A percentile compares a stretch with the other conserved stretches of the same genome.
These are phyloP conservation scores for Oryza glaberrima DNA, from an alignment of 176 grass and related monocot genomes.

Conservation along the genomic window DNA sequence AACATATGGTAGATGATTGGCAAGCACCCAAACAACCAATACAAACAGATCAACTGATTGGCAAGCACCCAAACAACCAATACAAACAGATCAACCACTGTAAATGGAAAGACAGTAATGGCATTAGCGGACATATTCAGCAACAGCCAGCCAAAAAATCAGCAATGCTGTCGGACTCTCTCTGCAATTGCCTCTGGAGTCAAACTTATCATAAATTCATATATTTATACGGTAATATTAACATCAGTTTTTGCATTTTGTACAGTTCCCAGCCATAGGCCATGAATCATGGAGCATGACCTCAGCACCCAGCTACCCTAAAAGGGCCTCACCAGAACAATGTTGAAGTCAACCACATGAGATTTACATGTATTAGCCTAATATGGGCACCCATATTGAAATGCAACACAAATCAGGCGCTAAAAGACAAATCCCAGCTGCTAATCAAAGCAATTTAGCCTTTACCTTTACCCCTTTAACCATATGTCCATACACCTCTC, in stretches of 20 bases:
- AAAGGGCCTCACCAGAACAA: neutral
- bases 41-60: neutral
- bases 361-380: no score
- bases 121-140: neutral
- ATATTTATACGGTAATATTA: neutral
- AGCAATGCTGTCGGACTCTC: neutral
- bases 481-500: no score
- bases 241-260: neutral
- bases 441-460: neutral
- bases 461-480: no score
- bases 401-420: neutral
- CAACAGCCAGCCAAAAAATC: neutral
- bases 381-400: neutral
- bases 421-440: neutral
- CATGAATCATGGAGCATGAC: neutral
- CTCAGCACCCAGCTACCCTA: neutral
- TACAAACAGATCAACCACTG: neutral
- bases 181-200: neutral
- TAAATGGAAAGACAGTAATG: neutral
- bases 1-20: neutral
- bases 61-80: neutral
- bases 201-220: neutral
- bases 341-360: no score
- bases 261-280: neutral
- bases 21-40: neutral